Evolutionary conservation across 129 eudicot species (phyloP), one percentile per base, ranked within the genome.

Genomic region (Logfia minima): DNA sequence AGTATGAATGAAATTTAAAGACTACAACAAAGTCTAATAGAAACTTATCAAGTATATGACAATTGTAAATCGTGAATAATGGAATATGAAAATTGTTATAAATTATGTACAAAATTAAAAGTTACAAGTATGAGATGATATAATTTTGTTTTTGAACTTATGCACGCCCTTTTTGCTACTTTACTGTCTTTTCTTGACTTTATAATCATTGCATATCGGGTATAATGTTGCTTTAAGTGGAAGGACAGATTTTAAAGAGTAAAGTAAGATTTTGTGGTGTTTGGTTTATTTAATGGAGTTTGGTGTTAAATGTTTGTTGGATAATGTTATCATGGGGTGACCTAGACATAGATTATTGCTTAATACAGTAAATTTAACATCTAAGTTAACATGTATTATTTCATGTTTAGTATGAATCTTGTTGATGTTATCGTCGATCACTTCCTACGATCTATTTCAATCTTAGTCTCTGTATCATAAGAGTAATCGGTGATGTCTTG

Each of bases 221-320:
- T 76, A 71, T 76, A 77, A 58, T 80, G 83, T 86, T 79, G 70
- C 89, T 86, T 86, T 61, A 83, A 82, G 86, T 75, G 76, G 78
- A 83, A 86, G 89, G 89, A 77, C 83, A 72, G 82, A 79, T 76
- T 52, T 22, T 72, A 75, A 69, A 56, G 80, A 52, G 64, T 22
- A 78, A 41, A 70, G 79, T n/a, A 68, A 59, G 83, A 74, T 77
- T 48, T 48, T 48, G 85, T 75, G 76, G 58, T 77, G 88, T 78
- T 85, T 85, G 88, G 86, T 85, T 75, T 24, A 14, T 48, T 62
- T 68, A 48, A 48, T 48, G 77, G 84, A 69, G 82, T 69, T 79
- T 73, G 83, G 83, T 72, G 74, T 37, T 17, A 41, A 68, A 45
- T 74, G 79, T 62, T 74, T 3, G 79, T 75, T 75, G 79, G 72